Evolutionary conservation across 73 alveolate genomes (phyloP), one percentile per base, ranked within the genome.

Genomic region (Paraurostyla sp.): DNA sequence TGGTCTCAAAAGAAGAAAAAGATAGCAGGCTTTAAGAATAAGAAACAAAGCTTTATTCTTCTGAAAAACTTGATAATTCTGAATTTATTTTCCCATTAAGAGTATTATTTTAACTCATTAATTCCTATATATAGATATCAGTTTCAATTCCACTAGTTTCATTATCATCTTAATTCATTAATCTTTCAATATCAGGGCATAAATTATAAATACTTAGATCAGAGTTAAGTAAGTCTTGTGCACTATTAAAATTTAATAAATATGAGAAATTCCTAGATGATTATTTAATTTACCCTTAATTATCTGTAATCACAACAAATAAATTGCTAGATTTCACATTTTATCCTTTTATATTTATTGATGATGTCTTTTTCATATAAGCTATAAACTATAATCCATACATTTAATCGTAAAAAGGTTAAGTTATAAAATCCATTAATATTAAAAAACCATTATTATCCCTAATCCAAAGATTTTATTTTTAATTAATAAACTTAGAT

Each of bases 401-500:
- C 2, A 65, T 22, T 30, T 65, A 40, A 23, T 65, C 82, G 23
- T 65, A 65, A 38, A 65, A 65, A 3, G 82, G 82, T 22, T 65
- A 38, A 38, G 46, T 35, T 16, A 22, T 13, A 35, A 65, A 65
- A 30, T 65, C 82, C 18, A 65, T 58, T 38, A 65, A 35, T 13
- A 65, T 65, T 38, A 65, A 30, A 22, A 65, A 65, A 16, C 82
- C 82, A 65, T 65, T 65, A 38, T 32, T 18, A 38, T 65, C 82
- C 58, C 41, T 65, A 16, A 65, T 40, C 82, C 82, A 65, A 15
- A 65, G 25, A 40, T 65, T 65, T 22, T 65, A 16, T 40, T 65
- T 32, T 16, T 38, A 13, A 22, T 65, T 65, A 11, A 65, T 65
- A 40, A 65, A 65, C 35, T 38, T 65, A 1, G 82, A 65, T 1